Base-by-base conservation (phyloP, 2,329 filamentous ascomycete genomes). In the Lomentospora prolificans region DNA sequence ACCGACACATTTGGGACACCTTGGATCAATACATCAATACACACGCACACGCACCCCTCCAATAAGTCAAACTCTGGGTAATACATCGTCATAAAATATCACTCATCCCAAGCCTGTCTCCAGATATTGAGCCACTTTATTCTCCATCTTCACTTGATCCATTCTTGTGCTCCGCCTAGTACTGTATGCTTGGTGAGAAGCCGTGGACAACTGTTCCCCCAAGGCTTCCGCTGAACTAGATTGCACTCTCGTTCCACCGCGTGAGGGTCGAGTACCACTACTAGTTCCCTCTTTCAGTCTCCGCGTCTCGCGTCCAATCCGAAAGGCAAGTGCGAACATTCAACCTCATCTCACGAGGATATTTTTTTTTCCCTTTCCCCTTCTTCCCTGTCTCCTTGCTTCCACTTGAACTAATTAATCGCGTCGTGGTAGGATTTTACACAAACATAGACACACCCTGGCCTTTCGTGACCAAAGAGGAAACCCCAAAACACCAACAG, bases 91-190 rank as follows among this genome's bases (percentile, higher is more conserved):
- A 48, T 25, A 48, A 48, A 48, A 48, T 48, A 48, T 48, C 44
- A 48, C 44, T 48, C 44, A 48, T 19, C 44, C 44, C 30, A 33
- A 33, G 30, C 30, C 30, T 51, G 41, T 55, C 50, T 57, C 33
- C 14, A 24, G 25, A 41, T 51, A 51, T 57, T 51, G 27, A 31
- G 31, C 27, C 7, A 27, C n/a, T 33, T 39, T 36, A 6, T 30
- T 17, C 51, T 44, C 28, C 8, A 46, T 55, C 24, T 56, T 51
- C 28, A n/a, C 51, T 25, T 22, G 17, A 17, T 19, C 51, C 31
- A 19, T 55, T 46, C 39, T n/a, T 54, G 22, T 22, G 17, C 22
- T 22, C 44, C 24, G 7, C 24, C 17, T 10, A 48, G 17, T n/a
- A 19, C 22, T 14, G 22, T 22, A 25, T 19, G 10, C 22, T 17